A percentile compares a stretch with the other conserved stretches of the same genome.
Evolutionary conservation across 371 early-diverging fungal genomes (phyloP).

Genomic region (Mucor mucedo): DNA sequence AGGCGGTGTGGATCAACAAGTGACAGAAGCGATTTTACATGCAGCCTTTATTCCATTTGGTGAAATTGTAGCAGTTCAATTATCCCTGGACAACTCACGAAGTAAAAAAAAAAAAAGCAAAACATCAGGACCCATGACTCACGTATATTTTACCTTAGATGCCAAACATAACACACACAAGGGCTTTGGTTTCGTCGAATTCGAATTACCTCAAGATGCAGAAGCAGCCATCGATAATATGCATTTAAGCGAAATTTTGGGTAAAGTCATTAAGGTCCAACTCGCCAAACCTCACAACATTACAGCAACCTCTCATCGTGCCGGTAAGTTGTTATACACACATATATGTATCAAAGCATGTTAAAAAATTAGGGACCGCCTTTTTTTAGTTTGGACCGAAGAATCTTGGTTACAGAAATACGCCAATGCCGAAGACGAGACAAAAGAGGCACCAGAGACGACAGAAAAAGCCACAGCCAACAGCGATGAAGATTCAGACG

Average conservation of each 20-base stretch:
- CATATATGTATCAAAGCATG: no score
- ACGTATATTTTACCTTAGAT: not conserved
- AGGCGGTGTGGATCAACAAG: constrained; percentile 86
- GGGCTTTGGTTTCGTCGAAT: constrained; percentile 96
- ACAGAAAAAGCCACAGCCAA: constrained; percentile 1
- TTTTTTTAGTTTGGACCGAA: constrained; percentile 71
- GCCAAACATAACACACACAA: constrained; percentile 73
- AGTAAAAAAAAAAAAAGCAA: not conserved
- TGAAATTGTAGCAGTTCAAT: constrained; percentile 86
- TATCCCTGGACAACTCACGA: constrained; percentile 75
- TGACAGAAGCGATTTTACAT: constrained; percentile 77
- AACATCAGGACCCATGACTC: no score
- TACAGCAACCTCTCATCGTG: constrained; percentile 63
- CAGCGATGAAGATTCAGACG: constrained; percentile 17
- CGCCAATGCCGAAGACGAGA: constrained; percentile 40
- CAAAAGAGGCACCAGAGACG: constrained; percentile 17
- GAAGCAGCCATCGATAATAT: constrained; percentile 93
- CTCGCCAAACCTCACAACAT: constrained; percentile 77
- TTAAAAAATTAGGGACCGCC: no score
- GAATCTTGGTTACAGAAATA: constrained; percentile 76
- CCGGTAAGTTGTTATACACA: constrained; percentile 44
- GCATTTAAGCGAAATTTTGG: constrained; percentile 88
- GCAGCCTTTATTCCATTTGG: constrained; percentile 97
- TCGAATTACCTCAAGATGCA: constrained; percentile 85
- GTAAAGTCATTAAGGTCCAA: constrained; percentile 88